phyloP scores from a whole-genome alignment of 1,284 basidiomycete genomes.

The Cryptococcus depauperatus region DNA sequence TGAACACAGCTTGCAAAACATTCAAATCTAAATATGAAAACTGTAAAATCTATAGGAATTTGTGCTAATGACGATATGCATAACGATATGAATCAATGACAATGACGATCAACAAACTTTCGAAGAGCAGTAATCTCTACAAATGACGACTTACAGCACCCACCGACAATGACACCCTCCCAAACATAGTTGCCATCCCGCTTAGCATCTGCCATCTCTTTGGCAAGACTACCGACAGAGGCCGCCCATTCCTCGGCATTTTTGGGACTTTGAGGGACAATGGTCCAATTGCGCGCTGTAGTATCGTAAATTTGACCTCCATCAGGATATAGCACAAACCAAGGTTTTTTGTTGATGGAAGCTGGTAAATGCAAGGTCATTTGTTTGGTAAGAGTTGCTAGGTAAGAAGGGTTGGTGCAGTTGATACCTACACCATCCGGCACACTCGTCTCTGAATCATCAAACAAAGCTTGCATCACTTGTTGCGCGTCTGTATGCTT shows the following conservation, averaged over 20 bases:
- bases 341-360: conserved; percentile 36
- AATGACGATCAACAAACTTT: conserved; percentile 6
- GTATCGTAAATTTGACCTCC: conserved; percentile 56
- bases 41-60: no score
- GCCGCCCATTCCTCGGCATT: conserved; percentile 48
- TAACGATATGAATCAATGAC: neutral
- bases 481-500: conserved; percentile 35
- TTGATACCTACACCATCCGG: conserved; percentile 61
- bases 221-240: conserved; percentile 40
- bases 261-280: conserved; percentile 2
- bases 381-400: neutral
- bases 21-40: conserved; percentile 4
- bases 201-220: conserved; percentile 13
- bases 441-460: conserved; percentile 5
- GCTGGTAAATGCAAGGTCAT: conserved; percentile 2
- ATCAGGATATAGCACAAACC: conserved; percentile 66
- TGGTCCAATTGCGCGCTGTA: conserved; percentile 49
- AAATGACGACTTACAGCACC: conserved; percentile 61
- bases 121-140: conserved; percentile 48
- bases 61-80: no score
- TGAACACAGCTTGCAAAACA: conserved; percentile 1
- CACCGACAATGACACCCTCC: conserved; percentile 57
- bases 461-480: conserved; percentile 43
- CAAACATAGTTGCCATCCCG: conserved; percentile 40
- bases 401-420: conserved; percentile 51